phyloP scores from a whole-genome alignment of 257 asterid species.

The Przewalskia tangutica region DNA sequence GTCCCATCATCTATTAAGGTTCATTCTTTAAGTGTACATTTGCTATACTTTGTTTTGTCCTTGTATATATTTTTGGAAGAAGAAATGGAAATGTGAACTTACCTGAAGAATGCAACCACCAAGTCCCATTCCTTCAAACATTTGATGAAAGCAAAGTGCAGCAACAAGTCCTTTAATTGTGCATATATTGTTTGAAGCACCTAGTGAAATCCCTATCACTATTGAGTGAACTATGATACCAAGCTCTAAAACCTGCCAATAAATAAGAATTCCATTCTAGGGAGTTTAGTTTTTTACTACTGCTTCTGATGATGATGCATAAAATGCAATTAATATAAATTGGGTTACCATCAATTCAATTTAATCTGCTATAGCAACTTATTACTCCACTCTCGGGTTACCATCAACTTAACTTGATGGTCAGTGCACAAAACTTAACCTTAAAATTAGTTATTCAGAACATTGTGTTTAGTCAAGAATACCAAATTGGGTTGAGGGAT shows the following conservation, averaged over 20 bases:
- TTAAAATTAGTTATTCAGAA: no score
- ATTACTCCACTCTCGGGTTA: no score
- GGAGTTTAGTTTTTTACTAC: no score
- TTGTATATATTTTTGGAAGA: neutral
- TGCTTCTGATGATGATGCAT: no score
- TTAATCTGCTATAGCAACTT: no score
- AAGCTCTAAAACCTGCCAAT: conserved; percentile 21
- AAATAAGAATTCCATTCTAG: neutral
- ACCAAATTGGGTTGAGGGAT: neutral
- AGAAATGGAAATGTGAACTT: neutral
- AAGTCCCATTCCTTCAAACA: conserved; percentile 40
- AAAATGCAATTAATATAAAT: no score
- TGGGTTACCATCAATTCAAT: no score
- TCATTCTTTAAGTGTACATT: no score
- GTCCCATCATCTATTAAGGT: no score
- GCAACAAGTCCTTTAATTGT: conserved; percentile 29
- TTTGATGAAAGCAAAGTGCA: conserved; percentile 34
- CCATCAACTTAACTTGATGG: no score
- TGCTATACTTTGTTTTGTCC: neutral
- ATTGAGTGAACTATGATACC: conserved; percentile 32
- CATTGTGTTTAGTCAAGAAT: no score
- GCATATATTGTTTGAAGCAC: conserved; percentile 27
- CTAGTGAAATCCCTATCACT: conserved; percentile 31
- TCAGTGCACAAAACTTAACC: no score
- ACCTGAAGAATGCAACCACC: conserved; percentile 45